Evolutionary conservation across 805 yeast species (phyloP).

Genomic region (Yamadazyma ubonensis): DNA sequence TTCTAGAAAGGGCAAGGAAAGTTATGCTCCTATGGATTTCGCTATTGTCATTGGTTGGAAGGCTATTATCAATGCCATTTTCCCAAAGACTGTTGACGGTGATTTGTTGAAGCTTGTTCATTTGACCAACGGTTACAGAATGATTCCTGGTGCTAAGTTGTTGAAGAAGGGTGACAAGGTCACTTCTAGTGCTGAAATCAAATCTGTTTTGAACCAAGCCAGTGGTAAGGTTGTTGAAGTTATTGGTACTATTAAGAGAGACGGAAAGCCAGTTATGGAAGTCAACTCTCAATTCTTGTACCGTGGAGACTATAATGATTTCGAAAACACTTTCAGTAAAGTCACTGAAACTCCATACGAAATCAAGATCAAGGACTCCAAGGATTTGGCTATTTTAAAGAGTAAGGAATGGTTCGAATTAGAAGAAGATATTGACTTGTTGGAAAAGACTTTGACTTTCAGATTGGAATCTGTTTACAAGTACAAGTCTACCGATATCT

Average conservation of each 20-base stretch:
- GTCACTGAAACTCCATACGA: conserved; percentile 84
- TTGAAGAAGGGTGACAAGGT: conserved; percentile 86
- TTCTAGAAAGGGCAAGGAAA: conserved; percentile 76
- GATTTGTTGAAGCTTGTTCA: conserved; percentile 93
- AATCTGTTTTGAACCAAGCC: conserved; percentile 85
- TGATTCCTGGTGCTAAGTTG: conserved; percentile 90
- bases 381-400: conserved; percentile 88
- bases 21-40: conserved; percentile 97
- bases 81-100: conserved; percentile 96
- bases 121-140: conserved; percentile 88
- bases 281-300: conserved; percentile 94
- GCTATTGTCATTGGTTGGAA: conserved; percentile 99
- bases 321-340: conserved; percentile 88
- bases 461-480: conserved; percentile 83
- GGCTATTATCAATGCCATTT: conserved; percentile 95
- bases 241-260: conserved; percentile 80
- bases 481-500: conserved; percentile 73
- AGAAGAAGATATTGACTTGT: conserved; percentile 64
- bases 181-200: conserved; percentile 76
- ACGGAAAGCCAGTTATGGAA: conserved; percentile 80
- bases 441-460: conserved; percentile 80
- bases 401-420: conserved; percentile 98
- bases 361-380: conserved; percentile 65
- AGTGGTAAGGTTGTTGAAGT: conserved; percentile 96
- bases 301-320: conserved; percentile 89